Base-by-base conservation (phyloP, 352 stramenopile species). In the Globisporangium spiculum region DNA sequence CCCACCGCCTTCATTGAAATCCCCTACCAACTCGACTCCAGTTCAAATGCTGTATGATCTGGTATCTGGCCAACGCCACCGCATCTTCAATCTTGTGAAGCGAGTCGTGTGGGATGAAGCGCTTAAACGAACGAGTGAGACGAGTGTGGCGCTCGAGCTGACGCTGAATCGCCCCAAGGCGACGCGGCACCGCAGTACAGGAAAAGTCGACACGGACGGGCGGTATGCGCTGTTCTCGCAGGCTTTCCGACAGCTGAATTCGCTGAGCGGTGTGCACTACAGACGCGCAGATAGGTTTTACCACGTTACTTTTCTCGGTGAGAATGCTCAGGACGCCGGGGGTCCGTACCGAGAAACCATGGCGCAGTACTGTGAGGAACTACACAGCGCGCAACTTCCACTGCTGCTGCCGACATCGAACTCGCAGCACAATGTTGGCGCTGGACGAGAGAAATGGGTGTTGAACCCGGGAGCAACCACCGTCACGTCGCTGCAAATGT, bases 361-460 rank as follows among this genome's bases (percentile, higher is more conserved):
- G 27, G 81, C 84, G 12, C 88, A 96, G 71, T 97, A 91, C 61
- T 86, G 79, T 12, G 80, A 93, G 26, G 89, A 96, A 34, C 70
- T 93, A 1, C 87, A 97, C 67, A 94, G 83, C 53, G 60, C 67
- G 0, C 89, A 96, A 60, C 69, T 97, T n/a, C 77, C 90, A n/a
- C 65, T 98, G n/a, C 77, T 98, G 54, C 72, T 98, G 12, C 86
- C 79, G 9, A 96, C 86, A 14, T 86, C 89, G 5, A 98, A 98
- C 66, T 88, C 81, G 3, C 83, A 91, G 48, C 89, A 97, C 66
- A 93, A 96, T 48, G 92, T 97, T 55, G 93, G 95, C 30, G 70
- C 78, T 18, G 91, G 90, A 6, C 78, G 90, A 5, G 93, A 98
- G 57, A 95, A 92, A 56, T 98, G 92, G 81, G 71, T 98, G 14